A percentile compares a stretch with the other conserved stretches of the same genome.
phyloP scores from a whole-genome alignment of 2,329 filamentous ascomycete genomes.

The Neofusicoccum parvum region DNA sequence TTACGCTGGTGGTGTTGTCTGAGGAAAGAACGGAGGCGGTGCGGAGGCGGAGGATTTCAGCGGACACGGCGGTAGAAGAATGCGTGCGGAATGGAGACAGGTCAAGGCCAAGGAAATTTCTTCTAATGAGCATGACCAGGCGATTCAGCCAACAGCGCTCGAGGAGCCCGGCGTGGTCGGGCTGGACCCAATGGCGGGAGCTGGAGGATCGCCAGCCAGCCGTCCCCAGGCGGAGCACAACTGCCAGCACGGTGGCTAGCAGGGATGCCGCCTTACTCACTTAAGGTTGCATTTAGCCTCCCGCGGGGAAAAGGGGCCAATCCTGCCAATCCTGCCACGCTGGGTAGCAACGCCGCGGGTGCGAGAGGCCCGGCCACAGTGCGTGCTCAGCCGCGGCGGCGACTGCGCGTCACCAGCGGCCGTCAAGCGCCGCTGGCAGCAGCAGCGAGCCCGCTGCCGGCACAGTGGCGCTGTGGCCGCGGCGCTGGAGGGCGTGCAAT shows the following conservation, averaged over 20 bases:
- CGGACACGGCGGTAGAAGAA: slow-evolving; percentile 1
- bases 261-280: not conserved
- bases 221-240: slow-evolving; percentile 1
- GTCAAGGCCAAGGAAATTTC: slow-evolving; percentile 16
- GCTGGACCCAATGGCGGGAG: slow-evolving; percentile 3
- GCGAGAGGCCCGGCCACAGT: not conserved
- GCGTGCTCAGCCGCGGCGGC: not conserved
- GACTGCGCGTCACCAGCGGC: not conserved
- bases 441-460: not conserved
- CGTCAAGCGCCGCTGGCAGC: not conserved
- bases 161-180: not conserved
- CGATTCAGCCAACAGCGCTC: slow-evolving; percentile 7
- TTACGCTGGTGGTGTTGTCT: slow-evolving; percentile 14
- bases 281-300: slow-evolving; percentile 21
- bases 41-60: not conserved
- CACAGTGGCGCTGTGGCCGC: not conserved
- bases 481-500: not conserved
- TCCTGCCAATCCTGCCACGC: not conserved
- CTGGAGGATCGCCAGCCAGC: slow-evolving; percentile 11
- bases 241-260: not conserved
- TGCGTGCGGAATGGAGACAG: slow-evolving; percentile 9
- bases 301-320: slow-evolving; percentile 13
- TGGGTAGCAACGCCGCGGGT: not conserved
- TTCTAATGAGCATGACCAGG: slow-evolving; percentile 13
- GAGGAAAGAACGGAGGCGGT: slow-evolving; percentile 4